Base-by-base conservation (phyloP, 2,329 filamentous ascomycete genomes). In the Cladophialophora psammophila region DNA sequence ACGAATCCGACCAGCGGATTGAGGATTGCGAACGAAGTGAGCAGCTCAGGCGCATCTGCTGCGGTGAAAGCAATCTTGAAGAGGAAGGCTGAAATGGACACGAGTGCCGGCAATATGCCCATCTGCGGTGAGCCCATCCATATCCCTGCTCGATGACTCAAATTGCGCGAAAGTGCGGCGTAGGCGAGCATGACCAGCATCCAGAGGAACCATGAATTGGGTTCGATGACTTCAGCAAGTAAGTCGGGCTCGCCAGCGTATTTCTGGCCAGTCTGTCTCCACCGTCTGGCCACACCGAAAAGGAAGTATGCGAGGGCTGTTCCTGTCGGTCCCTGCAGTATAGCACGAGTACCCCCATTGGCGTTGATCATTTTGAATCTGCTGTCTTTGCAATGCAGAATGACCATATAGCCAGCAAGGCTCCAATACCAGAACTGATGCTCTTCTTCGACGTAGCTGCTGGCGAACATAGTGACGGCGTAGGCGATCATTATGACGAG, bases 361-460 rank as follows among this genome's bases (percentile, higher is more conserved):
- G 31, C 18, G 31, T 40, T 20, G 12, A 32, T 45, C 8, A 31
- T 26, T 6, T 35, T 34, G 42, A 64, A 72, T 20, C 70, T 36
- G 32, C 58, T 42, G 34, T 66, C 66, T 59, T 66, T 66, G 53
- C 53, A 65, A 58, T 54, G 64, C 12, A 88, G 76, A 65, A 82
- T 81, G 64, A 82, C 77, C 53, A 84, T 79, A 79, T 80, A 83
- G 35, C 76, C 80, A 18, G 77, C 77, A 0, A 90, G 86, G 1
- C 88, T 80, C 93, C 94, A 98, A 79, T 99, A 98, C 95, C 95
- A 99, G 77, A 97, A 97, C 72, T 98, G 93, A 58, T 99, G 95
- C 78, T 99, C 95, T 80, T 99, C 95, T 78, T 99, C 95, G 1
- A 99, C 93, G 77, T 95, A 99, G 75, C 94, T 98, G 76, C 92